Conservation (phyloP, 768 basidiomycete genomes). For the Kwoniella sp. region DNA sequence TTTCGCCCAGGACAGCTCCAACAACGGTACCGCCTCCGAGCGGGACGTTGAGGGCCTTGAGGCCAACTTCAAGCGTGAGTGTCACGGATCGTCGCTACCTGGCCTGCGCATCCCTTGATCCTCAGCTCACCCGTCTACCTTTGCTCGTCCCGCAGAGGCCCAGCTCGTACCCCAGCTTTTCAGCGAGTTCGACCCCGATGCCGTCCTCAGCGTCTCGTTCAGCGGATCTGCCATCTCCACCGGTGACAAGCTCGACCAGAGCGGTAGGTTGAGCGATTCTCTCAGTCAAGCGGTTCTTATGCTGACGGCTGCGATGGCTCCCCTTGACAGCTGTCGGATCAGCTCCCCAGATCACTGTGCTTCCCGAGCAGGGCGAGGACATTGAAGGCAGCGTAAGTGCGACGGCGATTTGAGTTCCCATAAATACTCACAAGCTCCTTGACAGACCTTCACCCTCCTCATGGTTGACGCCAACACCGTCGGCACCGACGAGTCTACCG, state of each 20-base stretch:
- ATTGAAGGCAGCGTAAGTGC: slow-evolving; percentile 49
- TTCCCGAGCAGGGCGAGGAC: slow-evolving; percentile 56
- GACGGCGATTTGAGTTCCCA: too few relatives aligned
- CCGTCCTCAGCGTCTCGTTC: slow-evolving; percentile 59
- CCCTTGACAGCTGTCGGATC: slow-evolving; percentile 56
- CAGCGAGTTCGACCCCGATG: slow-evolving; percentile 60
- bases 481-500: slow-evolving; percentile 57
- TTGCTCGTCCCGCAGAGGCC: slow-evolving; percentile 28
- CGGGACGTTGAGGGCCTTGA: slow-evolving; percentile 12
- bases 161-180: slow-evolving; percentile 62
- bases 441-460: slow-evolving; percentile 58
- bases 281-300: neutral
- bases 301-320: neutral
- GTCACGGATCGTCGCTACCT: neutral
- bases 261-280: slow-evolving; percentile 54
- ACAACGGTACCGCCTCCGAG: slow-evolving; percentile 7
- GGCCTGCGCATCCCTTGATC: neutral
- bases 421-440: too few relatives aligned
- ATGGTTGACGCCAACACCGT: slow-evolving; percentile 73
- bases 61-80: slow-evolving; percentile 24
- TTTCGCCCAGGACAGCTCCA: slow-evolving; percentile 9
- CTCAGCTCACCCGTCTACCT: neutral
- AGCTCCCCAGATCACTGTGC: slow-evolving; percentile 58
- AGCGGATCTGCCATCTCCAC: slow-evolving; percentile 57
- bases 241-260: slow-evolving; percentile 60